Percentiles rank a stretch among this genome's conserved stretches.
Conservation (phyloP, 441 rosid genomes). For the Jatropha multifida region DNA sequence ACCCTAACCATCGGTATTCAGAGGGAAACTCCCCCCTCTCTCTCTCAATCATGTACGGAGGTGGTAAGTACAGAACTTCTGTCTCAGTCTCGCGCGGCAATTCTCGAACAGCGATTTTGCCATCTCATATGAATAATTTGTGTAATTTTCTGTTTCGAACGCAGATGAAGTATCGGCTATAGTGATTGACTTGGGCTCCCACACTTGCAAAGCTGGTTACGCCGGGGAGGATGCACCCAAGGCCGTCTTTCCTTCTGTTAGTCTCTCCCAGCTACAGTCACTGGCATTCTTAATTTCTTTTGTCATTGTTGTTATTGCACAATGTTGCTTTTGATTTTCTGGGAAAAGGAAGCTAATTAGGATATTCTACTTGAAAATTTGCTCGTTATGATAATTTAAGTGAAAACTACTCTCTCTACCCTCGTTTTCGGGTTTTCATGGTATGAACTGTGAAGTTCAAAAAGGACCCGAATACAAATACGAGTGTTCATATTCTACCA, state of each 20-base stretch:
- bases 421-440: too few species aligned
- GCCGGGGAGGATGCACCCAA: constrained; percentile 99
- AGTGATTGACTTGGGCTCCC: constrained; percentile 95
- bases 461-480: background rate
- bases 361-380: background rate
- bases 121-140: background rate
- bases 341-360: background rate
- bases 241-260: constrained; percentile 97
- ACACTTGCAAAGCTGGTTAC: constrained; percentile 99
- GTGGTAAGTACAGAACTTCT: too few species aligned
- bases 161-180: constrained; percentile 99
- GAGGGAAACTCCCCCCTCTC: too few species aligned
- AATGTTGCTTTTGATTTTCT: constrained; percentile 3
- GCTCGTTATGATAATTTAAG: background rate
- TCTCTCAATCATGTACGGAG: too few species aligned
- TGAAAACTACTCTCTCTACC: background rate
- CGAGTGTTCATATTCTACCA: too few species aligned
- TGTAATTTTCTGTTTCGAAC: constrained; percentile 7
- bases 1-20: too few species aligned
- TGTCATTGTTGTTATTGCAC: background rate
- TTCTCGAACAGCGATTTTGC: background rate
- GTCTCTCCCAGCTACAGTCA: constrained; percentile 23
- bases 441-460: background rate
- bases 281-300: background rate
- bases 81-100: too few species aligned